Conservation (phyloP, 352 stramenopile genomes). For the Phytophthora brassicae region DNA sequence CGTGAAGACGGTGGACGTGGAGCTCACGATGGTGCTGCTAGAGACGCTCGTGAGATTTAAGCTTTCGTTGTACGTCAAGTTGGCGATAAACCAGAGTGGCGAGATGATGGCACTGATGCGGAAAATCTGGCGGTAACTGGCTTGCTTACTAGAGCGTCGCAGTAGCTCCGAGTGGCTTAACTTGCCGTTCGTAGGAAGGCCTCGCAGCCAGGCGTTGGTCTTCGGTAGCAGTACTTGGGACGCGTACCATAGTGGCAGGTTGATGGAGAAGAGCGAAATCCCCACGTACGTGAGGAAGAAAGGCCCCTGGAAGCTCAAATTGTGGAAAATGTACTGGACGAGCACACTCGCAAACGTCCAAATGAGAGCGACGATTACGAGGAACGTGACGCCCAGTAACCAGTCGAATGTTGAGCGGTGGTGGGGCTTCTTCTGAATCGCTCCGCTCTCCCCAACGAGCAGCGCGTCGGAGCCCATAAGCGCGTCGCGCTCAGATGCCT, state of each 20-base stretch:
- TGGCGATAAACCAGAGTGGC: conserved; percentile 94
- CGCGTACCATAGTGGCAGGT: conserved; percentile 77
- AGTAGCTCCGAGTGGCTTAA: conserved; percentile 41
- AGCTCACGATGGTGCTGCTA: conserved; percentile 94
- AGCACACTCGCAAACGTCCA: conserved; percentile 87
- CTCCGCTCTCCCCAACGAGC: conserved; percentile 15
- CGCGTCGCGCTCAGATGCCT: conserved; percentile 26
- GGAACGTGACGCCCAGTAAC: conserved; percentile 71
- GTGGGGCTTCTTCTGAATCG: conserved; percentile 6
- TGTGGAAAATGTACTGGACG: conserved; percentile 89
- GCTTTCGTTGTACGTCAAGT: conserved; percentile 93
- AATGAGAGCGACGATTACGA: conserved; percentile 75
- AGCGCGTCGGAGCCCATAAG: conserved; percentile 25
- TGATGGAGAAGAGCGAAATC: conserved; percentile 85
- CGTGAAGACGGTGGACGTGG: conserved; percentile 93
- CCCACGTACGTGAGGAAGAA: conserved; percentile 91
- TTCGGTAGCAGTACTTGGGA: conserved; percentile 54
- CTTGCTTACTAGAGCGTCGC: conserved; percentile 30
- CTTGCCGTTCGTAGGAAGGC: conserved; percentile 39
- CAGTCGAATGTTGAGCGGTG: conserved; percentile 53
- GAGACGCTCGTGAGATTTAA: conserved; percentile 93
- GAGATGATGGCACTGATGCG: conserved; percentile 74
- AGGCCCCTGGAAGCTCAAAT: conserved; percentile 81
- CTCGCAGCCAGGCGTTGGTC: conserved; percentile 38
- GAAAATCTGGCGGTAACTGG: conserved; percentile 47